Base-by-base conservation (phyloP, 1,284 basidiomycete species). In the Phellopilus nigrolimitatus region DNA sequence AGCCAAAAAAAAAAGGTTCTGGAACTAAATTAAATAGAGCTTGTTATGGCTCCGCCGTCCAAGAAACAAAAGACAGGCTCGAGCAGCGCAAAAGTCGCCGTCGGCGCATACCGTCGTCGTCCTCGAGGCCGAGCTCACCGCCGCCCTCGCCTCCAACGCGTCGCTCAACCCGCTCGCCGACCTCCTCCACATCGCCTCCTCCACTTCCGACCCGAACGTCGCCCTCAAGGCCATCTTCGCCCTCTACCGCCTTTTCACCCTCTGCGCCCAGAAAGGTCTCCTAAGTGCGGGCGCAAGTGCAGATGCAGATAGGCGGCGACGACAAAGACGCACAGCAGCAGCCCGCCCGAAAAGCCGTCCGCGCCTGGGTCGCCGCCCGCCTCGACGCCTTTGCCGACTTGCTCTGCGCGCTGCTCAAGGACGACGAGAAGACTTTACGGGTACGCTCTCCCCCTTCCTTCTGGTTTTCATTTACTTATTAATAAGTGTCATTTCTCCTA, bases 101-200 rank as follows among this genome's bases (percentile, higher is more conserved):
- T 37, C 25, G 22, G 13, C 28, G 19, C n/a, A 46, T 13, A 28
- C 28, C 15, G 49, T 59, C 30, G 48, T 13, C 19, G 57, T 60
- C 15, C 67, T 85, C 10, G 86, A 89, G 63, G 63, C 69, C 31
- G 65, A 70, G 33, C 63, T 88, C 15, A 74, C 69, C 0, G 49
- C 64, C 3, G 80, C 85, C 0, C 66, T 79, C 2, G 61, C 71
- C 17, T 60, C 68, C 15, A 79, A 81, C 50, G 64, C 71, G 30
- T 88, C 91, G 17, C 74, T 95, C 36, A 97, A 97, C 63, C 72
- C 83, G 1, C 73, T 95, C 17, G 79, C 82, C 4, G 88, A 93
- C 63, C 79, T 97, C 5, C 65, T 93, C 48, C 70, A 80, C 12
- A 68, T 89, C 30, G 74, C 76, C 30, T 62, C 69, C 17, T 64